Evolutionary conservation across 139 green algal genomes (phyloP).

Genomic region (Tetradesmus obliquus): DNA sequence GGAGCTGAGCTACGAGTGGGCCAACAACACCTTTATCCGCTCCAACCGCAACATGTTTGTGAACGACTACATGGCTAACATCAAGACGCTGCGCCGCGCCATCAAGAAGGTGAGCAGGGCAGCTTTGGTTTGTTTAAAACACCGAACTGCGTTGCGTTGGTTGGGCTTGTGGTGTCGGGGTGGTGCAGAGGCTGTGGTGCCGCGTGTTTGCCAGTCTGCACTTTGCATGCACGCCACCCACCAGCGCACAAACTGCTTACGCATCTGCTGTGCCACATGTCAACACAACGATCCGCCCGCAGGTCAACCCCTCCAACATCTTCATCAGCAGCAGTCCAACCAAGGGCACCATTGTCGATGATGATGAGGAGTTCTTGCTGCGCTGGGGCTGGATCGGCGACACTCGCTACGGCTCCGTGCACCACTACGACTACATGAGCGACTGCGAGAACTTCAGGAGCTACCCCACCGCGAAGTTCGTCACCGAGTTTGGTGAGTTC

Average conservation of each 20-base stretch:
- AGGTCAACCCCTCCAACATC: slow-evolving; percentile 28
- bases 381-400: slow-evolving; percentile 44
- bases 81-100: slow-evolving; percentile 55
- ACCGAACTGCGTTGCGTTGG: slow-evolving; percentile 43
- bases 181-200: neutral
- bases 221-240: too few species aligned
- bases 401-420: slow-evolving; percentile 59
- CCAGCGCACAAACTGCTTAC: too few species aligned
- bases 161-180: neutral
- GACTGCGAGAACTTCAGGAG: slow-evolving; percentile 56
- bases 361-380: neutral
- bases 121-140: neutral
- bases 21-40: slow-evolving; percentile 28
- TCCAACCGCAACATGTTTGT: slow-evolving; percentile 67
- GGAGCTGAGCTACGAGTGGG: slow-evolving; percentile 41
- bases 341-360: slow-evolving; percentile 24
- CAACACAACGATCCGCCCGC: neutral
- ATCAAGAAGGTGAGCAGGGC: slow-evolving; percentile 32
- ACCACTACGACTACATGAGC: slow-evolving; percentile 74
- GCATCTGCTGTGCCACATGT: neutral
- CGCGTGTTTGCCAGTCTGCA: too few species aligned
- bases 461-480: slow-evolving; percentile 41
- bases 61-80: slow-evolving; percentile 66
- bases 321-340: slow-evolving; percentile 20
- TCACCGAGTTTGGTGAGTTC: slow-evolving; percentile 32